Evolutionary conservation across 2,329 filamentous ascomycete genomes (phyloP).

Genomic region (Cladobotryum protrusum): DNA sequence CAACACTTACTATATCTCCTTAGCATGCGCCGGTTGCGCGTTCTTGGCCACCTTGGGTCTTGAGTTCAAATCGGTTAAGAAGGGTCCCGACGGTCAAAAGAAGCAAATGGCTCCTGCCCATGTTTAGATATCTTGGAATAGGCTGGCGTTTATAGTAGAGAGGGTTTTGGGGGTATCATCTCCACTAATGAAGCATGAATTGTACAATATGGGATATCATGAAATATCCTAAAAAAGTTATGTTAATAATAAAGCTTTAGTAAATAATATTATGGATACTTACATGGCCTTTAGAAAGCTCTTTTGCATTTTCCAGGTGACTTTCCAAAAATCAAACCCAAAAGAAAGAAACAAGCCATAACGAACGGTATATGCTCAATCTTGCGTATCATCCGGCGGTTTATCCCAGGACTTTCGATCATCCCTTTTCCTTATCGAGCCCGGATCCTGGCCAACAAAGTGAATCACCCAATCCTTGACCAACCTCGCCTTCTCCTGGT

Average conservation of each 20-base stretch:
- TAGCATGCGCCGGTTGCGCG: constrained; percentile 40
- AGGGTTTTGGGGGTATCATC: not conserved
- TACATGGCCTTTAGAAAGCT: too few relatives aligned
- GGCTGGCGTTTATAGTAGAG: not conserved
- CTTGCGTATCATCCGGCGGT: constrained; percentile 37
- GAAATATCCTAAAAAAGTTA: too few relatives aligned
- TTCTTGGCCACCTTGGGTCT: constrained; percentile 40
- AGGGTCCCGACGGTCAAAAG: constrained; percentile 25
- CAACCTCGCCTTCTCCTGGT: constrained; percentile 56
- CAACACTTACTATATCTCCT: constrained; percentile 46
- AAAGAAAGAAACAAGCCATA: not conserved
- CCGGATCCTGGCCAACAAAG: constrained; percentile 51
- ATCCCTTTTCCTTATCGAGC: constrained; percentile 10
- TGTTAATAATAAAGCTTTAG: too few relatives aligned
- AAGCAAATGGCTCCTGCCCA: constrained; percentile 22
- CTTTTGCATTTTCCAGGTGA: too few relatives aligned
- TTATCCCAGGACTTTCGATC: constrained; percentile 30
- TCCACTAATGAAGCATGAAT: constrained; percentile 4
- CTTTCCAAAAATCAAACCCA: too few relatives aligned
- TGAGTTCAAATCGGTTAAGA: constrained; percentile 50
- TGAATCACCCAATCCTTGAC: constrained; percentile 70
- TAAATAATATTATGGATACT: too few relatives aligned
- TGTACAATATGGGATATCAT: too few relatives aligned
- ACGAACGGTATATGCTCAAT: constrained; percentile 6
- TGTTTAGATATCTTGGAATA: not conserved